Percentiles rank a stretch among this genome's conserved stretches.
These are phyloP conservation scores for Tetraselmis chui DNA, from an alignment of 139 green algal genomes.

Conservation along the genomic window DNA sequence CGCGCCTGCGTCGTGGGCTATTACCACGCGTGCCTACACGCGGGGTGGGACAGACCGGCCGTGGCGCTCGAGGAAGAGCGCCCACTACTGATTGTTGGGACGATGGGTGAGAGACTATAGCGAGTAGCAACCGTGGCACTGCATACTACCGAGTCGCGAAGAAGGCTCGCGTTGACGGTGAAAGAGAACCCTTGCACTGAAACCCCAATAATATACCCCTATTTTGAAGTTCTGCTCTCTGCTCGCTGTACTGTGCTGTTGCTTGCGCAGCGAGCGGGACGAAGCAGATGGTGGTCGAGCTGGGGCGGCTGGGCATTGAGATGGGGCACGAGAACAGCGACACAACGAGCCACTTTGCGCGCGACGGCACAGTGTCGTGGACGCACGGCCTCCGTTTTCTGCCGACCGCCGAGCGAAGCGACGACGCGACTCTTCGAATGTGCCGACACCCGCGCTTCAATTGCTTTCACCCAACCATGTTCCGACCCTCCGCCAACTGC, in stretches of 20 bases:
- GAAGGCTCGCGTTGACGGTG: too few relatives aligned
- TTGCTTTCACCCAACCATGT: not conserved
- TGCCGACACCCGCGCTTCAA: not conserved
- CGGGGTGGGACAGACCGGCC: not conserved
- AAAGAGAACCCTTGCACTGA: too few relatives aligned
- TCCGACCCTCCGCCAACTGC: not conserved
- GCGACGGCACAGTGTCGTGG: constrained; percentile 17
- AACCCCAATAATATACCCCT: too few relatives aligned
- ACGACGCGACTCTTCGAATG: not conserved
- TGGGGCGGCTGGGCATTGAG: constrained; percentile 7
- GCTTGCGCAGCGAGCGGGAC: constrained; percentile 7
- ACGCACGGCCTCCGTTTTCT: constrained; percentile 10
- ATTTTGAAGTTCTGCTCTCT: too few relatives aligned
- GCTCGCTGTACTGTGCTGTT: too few relatives aligned
- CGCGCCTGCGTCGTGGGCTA: not conserved
- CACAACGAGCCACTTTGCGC: not conserved
- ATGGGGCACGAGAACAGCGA: constrained; percentile 13
- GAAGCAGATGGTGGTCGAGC: constrained; percentile 9
- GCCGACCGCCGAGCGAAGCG: too few relatives aligned
- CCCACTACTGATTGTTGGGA: not conserved
- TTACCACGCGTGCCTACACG: not conserved
- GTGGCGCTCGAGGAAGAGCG: not conserved
- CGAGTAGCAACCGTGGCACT: too few relatives aligned
- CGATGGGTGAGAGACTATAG: not conserved
- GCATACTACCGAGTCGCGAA: too few relatives aligned